phyloP scores from a whole-genome alignment of 371 early-diverging fungal species.

The Smittium culicis region DNA sequence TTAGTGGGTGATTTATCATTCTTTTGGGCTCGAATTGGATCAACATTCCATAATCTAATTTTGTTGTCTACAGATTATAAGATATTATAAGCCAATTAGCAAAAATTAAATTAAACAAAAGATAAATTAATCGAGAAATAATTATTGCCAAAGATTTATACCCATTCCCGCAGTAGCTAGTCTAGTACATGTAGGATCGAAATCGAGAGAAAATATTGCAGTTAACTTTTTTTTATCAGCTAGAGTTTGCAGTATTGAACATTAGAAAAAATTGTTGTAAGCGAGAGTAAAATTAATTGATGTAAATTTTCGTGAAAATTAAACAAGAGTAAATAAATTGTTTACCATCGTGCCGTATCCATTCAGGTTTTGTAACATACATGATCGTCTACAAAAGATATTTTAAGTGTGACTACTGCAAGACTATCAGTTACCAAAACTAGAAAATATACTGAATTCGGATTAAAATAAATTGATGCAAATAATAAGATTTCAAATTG shows the following conservation, averaged over 20 bases:
- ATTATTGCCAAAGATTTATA: too few species aligned
- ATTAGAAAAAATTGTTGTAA: slow-evolving; percentile 1
- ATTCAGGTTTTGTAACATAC: slow-evolving; percentile 39
- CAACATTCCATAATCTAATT: slow-evolving; percentile 70
- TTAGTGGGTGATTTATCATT: slow-evolving; percentile 37
- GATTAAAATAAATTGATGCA: too few species aligned
- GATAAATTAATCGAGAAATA: too few species aligned
- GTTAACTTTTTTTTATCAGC: slow-evolving; percentile 55
- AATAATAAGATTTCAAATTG: too few species aligned
- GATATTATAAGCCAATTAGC: neutral
- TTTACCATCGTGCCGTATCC: slow-evolving; percentile 33
- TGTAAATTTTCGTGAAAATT: slow-evolving; percentile 1
- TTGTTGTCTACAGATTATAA: slow-evolving; percentile 39
- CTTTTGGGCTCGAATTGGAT: slow-evolving; percentile 41
- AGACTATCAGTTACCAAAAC: too few species aligned
- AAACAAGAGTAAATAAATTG: neutral
- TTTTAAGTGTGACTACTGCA: too few species aligned
- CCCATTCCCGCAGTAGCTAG: slow-evolving; percentile 73
- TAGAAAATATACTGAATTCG: too few species aligned
- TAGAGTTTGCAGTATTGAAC: slow-evolving; percentile 11
- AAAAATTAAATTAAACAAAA: slow-evolving; percentile 4
- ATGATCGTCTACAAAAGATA: slow-evolving; percentile 15
- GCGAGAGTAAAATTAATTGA: slow-evolving; percentile 1
- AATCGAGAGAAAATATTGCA: slow-evolving; percentile 74
- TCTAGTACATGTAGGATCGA: slow-evolving; percentile 65